Conservation (phyloP, 2,329 filamentous ascomycete species). For the Fusarium buharicum region DNA sequence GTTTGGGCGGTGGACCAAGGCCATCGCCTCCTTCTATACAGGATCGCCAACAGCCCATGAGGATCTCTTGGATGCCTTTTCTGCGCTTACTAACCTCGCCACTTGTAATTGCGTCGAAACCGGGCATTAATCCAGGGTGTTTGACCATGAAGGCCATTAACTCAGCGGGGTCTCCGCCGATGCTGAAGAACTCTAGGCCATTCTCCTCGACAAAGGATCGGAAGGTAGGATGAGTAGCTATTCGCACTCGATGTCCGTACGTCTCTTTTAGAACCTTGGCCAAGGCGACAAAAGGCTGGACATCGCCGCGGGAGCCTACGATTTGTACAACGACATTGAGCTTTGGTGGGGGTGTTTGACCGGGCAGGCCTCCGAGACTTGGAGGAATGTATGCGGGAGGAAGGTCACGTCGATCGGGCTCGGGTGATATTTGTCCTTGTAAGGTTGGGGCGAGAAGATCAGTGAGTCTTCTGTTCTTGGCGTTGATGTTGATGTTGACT, state of each 20-base stretch:
- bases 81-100: conserved; percentile 81
- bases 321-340: conserved; percentile 81
- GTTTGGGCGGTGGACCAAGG: conserved; percentile 58
- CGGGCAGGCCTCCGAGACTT: conserved; percentile 72
- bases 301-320: conserved; percentile 78
- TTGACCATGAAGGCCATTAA: conserved; percentile 94
- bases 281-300: conserved; percentile 79
- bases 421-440: conserved; percentile 63
- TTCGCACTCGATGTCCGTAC: conserved; percentile 76
- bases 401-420: conserved; percentile 57
- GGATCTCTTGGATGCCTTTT: conserved; percentile 78
- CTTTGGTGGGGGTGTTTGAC: conserved; percentile 65
- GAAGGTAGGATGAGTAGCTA: conserved; percentile 79
- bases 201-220: conserved; percentile 74
- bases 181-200: conserved; percentile 78
- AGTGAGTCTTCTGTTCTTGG: conserved; percentile 72
- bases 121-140: conserved; percentile 86
- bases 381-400: conserved; percentile 78
- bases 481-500: conserved; percentile 82
- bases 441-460: conserved; percentile 74
- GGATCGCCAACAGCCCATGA: conserved; percentile 87
- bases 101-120: conserved; percentile 77
- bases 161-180: conserved; percentile 79
- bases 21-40: conserved; percentile 84
- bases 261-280: conserved; percentile 71